These are phyloP conservation scores for Elongisporangium anandrum DNA, from an alignment of 352 stramenopile species.

Conservation along the genomic window DNA sequence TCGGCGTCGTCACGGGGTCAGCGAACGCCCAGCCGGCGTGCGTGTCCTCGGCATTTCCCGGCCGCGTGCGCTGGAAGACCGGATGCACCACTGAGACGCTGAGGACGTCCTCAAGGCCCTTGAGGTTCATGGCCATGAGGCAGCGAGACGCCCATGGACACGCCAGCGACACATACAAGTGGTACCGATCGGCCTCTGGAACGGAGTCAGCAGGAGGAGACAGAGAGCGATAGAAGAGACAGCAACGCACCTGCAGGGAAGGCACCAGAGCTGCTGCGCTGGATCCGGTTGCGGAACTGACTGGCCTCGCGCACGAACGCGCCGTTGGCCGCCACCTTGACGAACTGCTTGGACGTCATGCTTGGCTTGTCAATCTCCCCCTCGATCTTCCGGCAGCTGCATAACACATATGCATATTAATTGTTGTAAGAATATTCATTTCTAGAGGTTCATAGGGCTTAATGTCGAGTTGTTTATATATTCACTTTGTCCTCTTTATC, in stretches of 20 bases:
- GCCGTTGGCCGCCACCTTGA: conserved; percentile 19
- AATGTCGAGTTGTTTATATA: not conserved
- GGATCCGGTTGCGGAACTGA: conserved; percentile 29
- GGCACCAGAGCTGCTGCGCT: conserved; percentile 10
- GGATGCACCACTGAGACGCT: conserved; percentile 77
- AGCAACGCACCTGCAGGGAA: conserved; percentile 18
- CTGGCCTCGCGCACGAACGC: conserved; percentile 23
- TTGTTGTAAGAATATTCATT: not conserved
- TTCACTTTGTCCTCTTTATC: conserved; percentile 14
- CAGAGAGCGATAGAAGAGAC: conserved; percentile 4
- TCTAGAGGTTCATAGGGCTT: too few species aligned
- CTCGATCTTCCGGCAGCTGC: not conserved
- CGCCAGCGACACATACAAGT: conserved; percentile 91
- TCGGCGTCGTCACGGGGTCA: conserved; percentile 32
- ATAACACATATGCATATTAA: not conserved
- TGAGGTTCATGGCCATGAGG: conserved; percentile 75
- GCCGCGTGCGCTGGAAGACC: conserved; percentile 62
- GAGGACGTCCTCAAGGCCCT: conserved; percentile 89
- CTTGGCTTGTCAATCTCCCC: conserved; percentile 3
- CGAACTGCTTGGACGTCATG: conserved; percentile 22
- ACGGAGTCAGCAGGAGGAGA: not conserved
- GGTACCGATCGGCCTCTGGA: conserved; percentile 52
- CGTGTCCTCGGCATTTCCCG: conserved; percentile 52
- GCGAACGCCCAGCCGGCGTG: conserved; percentile 88
- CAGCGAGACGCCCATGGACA: conserved; percentile 74